A percentile compares a stretch with the other conserved stretches of the same genome.
Evolutionary conservation across 345 rosid genomes (phyloP).

Genomic region (Eucalyptus sideroxylon): DNA sequence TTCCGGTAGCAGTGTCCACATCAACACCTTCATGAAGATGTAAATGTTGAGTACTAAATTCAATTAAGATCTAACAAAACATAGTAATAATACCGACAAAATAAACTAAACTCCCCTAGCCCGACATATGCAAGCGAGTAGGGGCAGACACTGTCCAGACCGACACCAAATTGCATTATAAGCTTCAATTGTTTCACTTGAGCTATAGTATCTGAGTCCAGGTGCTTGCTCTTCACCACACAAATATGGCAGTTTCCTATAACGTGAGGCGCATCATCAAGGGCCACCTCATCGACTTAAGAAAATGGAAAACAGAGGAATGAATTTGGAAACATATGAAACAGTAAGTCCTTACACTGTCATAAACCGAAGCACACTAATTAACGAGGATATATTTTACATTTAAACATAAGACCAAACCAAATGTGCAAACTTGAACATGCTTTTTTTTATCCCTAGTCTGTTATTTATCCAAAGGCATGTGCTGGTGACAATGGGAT

Average conservation of each 20-base stretch:
- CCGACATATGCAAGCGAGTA: neutral
- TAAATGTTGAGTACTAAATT: neutral
- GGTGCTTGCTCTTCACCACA: conserved; percentile 14
- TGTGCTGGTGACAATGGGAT: too few relatives aligned
- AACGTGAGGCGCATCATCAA: conserved; percentile 40
- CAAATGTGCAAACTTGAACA: neutral
- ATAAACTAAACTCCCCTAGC: neutral
- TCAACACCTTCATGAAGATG: conserved; percentile 49
- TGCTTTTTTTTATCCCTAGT: neutral
- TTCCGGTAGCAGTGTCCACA: conserved; percentile 57
- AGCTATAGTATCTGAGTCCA: conserved; percentile 43
- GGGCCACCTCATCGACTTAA: conserved; percentile 54
- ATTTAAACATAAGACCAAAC: neutral
- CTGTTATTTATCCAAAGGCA: neutral
- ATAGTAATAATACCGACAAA: neutral
- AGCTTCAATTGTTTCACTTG: conserved; percentile 59
- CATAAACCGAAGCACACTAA: neutral
- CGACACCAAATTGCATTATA: conserved; percentile 78
- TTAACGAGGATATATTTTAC: rapidly evolving
- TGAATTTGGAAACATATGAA: neutral
- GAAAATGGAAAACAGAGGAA: neutral
- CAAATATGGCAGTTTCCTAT: conserved; percentile 2
- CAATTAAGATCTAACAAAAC: neutral
- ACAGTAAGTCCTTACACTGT: neutral
- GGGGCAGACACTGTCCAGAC: conserved; percentile 47